These are phyloP conservation scores for Torrubiellomyces zombiae DNA, from an alignment of 2,329 filamentous ascomycete species.

Conservation along the genomic window DNA sequence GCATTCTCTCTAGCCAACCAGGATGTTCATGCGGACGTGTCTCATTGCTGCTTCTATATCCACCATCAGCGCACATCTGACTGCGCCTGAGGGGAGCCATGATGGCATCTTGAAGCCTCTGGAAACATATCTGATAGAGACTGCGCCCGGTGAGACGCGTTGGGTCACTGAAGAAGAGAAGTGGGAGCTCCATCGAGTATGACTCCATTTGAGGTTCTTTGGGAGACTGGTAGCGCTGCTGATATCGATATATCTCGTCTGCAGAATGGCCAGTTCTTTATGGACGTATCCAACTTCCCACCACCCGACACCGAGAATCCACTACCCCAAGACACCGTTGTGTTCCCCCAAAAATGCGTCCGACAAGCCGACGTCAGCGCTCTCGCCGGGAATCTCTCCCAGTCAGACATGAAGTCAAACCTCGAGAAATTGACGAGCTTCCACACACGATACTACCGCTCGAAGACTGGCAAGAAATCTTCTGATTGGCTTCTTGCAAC, in stretches of 20 bases:
- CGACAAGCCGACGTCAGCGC: constrained; percentile 50
- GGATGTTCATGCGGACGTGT: too few species aligned
- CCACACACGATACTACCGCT: constrained; percentile 71
- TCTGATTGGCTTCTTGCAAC: constrained; percentile 72
- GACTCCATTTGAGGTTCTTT: too few species aligned
- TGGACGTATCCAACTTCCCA: constrained; percentile 73
- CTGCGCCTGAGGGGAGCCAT: too few species aligned
- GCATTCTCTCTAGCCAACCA: too few species aligned
- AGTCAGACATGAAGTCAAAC: constrained; percentile 60
- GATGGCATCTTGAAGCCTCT: too few species aligned
- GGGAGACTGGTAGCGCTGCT: too few species aligned
- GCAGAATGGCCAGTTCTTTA: constrained; percentile 73
- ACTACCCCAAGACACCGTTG: constrained; percentile 16
- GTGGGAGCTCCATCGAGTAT: constrained; percentile 72
- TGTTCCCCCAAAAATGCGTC: constrained; percentile 51
- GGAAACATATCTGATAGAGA: constrained; percentile 61
- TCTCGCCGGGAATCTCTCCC: constrained; percentile 52
- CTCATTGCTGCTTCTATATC: too few species aligned
- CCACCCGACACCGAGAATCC: constrained; percentile 33
- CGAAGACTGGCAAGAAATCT: constrained; percentile 62
- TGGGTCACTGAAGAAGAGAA: constrained; percentile 94
- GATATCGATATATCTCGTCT: constrained; percentile 1
- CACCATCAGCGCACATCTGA: too few species aligned
- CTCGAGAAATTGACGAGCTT: constrained; percentile 65
- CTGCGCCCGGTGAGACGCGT: constrained; percentile 63